Conservation (phyloP, 2,329 filamentous ascomycete species). For the Verruconis gallopava region DNA sequence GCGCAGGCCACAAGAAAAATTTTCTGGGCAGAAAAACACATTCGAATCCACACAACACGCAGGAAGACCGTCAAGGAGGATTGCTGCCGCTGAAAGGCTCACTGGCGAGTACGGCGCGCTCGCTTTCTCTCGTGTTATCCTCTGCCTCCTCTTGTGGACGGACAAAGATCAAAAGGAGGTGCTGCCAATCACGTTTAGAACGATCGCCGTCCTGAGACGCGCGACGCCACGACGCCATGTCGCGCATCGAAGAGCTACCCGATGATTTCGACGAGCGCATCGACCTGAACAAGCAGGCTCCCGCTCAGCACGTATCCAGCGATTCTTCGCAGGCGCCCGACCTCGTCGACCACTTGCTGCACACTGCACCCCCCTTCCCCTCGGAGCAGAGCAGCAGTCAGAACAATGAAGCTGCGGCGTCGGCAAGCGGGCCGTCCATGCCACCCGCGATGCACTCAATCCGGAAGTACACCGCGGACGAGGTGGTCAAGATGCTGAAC, state of each 20-base stretch:
- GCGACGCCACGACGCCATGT: too few relatives aligned
- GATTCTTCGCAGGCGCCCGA: not conserved
- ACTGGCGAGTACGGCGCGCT: too few relatives aligned
- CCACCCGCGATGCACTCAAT: slow-evolving; percentile 47
- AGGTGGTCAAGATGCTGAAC: slow-evolving; percentile 52
- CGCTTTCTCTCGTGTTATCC: too few relatives aligned
- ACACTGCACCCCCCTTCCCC: not conserved
- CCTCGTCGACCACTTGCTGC: slow-evolving; percentile 13
- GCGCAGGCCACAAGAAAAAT: too few relatives aligned
- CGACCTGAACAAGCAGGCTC: slow-evolving; percentile 24
- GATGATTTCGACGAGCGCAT: slow-evolving; percentile 37
- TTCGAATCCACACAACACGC: too few relatives aligned
- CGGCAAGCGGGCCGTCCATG: slow-evolving; percentile 29
- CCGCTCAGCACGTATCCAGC: not conserved
- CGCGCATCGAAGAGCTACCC: slow-evolving; percentile 35
- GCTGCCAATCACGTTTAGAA: too few relatives aligned
- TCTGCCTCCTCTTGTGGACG: too few relatives aligned
- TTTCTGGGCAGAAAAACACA: too few relatives aligned
- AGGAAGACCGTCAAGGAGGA: too few relatives aligned
- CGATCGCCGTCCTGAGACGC: too few relatives aligned
- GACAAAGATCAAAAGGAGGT: too few relatives aligned
- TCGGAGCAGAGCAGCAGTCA: not conserved
- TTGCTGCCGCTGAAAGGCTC: too few relatives aligned
- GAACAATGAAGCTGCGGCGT: not conserved
- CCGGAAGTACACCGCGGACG: slow-evolving; percentile 43